These are phyloP conservation scores for Ogataea philodendri DNA, from an alignment of 805 yeast species.

Conservation along the genomic window DNA sequence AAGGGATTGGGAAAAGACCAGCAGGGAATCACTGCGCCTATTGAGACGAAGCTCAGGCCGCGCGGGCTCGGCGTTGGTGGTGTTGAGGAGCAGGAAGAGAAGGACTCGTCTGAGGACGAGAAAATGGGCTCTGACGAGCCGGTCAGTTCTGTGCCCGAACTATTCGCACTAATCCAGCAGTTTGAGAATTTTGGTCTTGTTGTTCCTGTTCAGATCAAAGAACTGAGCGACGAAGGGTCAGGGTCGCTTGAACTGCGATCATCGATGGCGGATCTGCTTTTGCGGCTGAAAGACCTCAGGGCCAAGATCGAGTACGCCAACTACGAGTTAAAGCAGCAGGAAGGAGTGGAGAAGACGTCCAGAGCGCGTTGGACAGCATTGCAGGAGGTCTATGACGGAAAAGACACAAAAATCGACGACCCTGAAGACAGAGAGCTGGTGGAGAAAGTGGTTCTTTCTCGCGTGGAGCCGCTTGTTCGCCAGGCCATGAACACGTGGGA, in stretches of 20 bases:
- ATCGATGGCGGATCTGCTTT: constrained; percentile 18
- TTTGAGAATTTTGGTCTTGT: constrained; percentile 36
- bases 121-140: constrained; percentile 11
- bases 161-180: constrained; percentile 36
- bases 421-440: constrained; percentile 11
- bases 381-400: constrained; percentile 5
- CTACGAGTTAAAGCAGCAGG: constrained; percentile 17
- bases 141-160: background rate
- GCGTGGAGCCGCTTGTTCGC: constrained; percentile 23
- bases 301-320: constrained; percentile 15
- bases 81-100: constrained; percentile 34
- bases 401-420: constrained; percentile 6
- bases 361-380: constrained; percentile 3
- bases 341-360: constrained; percentile 2
- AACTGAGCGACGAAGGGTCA: constrained; percentile 30
- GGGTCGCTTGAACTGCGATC: constrained; percentile 21
- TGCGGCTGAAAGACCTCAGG: constrained; percentile 8
- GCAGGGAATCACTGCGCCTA: constrained; percentile 78
- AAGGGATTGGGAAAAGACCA: constrained; percentile 75
- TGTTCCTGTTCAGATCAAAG: constrained; percentile 39
- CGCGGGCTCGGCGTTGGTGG: constrained; percentile 77
- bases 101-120: constrained; percentile 26
- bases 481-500: constrained; percentile 35
- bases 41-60: constrained; percentile 65
- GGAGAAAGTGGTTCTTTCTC: constrained; percentile 19